Base-by-base conservation (phyloP, 192 early-diverging fungal species). In the Gryganskiella cystojenkinii region DNA sequence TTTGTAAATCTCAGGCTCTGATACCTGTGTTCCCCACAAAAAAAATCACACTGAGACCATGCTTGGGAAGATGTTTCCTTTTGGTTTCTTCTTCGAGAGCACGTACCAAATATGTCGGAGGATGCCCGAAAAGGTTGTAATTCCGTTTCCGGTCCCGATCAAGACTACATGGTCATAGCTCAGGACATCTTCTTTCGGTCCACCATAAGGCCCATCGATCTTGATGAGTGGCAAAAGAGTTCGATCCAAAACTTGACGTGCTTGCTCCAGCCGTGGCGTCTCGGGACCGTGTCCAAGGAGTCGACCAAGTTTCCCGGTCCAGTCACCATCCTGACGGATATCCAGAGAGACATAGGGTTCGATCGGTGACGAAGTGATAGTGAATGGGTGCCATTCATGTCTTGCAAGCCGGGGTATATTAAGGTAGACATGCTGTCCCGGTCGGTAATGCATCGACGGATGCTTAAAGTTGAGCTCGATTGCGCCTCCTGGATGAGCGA, bases 191-290 rank as follows among this genome's bases (percentile, higher is more conserved):
- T 93, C 90, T 37, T 88, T 88, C 25, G 92, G 89, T 3, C 92
- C 91, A 25, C 94, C 93, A 82, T 89, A 95, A 7, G 94, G 91
- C 2, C 94, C 94, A 70, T 95, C 94, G 34, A 94, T 59, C 63
- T 81, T 71, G 58, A 95, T 85, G 20, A 61, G 68, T 33, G 92
- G 92, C 24, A 91, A 42, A 15, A 69, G 25, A 2, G 78, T 69
- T 27, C 67, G 64, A 50, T 86, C 85, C 9, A 30, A 52, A 27
- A 71, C 54, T 15, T 37, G 56, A 9, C 62, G 57, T 10, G 64
- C 49, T 42, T 67, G 64, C 28, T 67, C 63, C 3, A 80, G 45
- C 22, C 65, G 57, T 13, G 64, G 65, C 9, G 65, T 67, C 25
- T 72, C 70, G 1, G 61, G 62, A 30, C 73, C 64, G 44, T 80